Percentiles rank a stretch among this genome's conserved stretches.
Evolutionary conservation across 306 rosid species (phyloP).

Genomic region (Rubus parviflorus): DNA sequence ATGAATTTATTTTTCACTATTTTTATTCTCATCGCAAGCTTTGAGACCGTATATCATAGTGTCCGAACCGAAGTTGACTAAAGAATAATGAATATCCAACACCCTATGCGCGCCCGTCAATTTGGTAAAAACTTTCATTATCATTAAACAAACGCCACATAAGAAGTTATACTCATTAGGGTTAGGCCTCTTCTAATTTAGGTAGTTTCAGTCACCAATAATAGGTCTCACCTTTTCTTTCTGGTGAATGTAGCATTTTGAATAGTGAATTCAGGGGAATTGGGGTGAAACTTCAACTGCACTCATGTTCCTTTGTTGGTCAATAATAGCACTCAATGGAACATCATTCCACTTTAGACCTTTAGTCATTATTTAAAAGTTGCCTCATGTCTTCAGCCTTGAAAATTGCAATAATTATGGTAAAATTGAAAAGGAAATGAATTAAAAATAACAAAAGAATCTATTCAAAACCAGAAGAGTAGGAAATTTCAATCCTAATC

Average conservation of each 20-base stretch:
- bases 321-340: conserved; percentile 3
- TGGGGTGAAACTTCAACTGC: conserved; percentile 1
- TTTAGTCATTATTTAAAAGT: background rate
- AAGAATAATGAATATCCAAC: too few relatives aligned
- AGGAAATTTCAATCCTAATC: too few relatives aligned
- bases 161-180: background rate
- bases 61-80: too few relatives aligned
- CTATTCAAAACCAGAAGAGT: background rate
- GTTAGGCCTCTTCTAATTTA: background rate
- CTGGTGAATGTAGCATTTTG: background rate
- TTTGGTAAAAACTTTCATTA: too few relatives aligned
- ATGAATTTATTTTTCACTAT: too few relatives aligned
- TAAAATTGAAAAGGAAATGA: background rate
- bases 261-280: background rate
- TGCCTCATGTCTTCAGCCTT: background rate
- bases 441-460: too few relatives aligned
- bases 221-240: background rate
- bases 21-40: too few relatives aligned
- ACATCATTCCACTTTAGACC: background rate
- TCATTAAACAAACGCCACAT: background rate
- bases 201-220: too few relatives aligned
- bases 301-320: background rate
- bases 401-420: conserved; percentile 2
- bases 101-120: too few relatives aligned
- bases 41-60: too few relatives aligned